Base-by-base conservation (phyloP, 2,329 filamentous ascomycete genomes). In the Penicillium freii region DNA sequence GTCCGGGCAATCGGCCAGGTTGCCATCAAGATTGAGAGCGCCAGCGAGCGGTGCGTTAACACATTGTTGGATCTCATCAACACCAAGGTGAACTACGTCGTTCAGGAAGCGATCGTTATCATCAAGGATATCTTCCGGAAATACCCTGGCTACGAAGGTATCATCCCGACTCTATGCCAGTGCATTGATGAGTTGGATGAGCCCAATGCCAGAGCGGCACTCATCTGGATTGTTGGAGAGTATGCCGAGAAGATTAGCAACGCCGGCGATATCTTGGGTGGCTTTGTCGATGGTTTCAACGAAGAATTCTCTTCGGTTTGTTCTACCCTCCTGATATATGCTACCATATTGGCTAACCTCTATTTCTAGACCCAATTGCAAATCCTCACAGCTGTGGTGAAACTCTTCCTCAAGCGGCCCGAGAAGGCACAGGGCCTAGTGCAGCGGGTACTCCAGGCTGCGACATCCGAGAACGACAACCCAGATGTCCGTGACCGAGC, bases 231-330 rank as follows among this genome's bases (percentile, higher is more conserved):
- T 65, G 93, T 99, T 6, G 94, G 94, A 66, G 94, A 99, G 74
- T 99, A 99, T 72, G 94, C 94, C 0, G 94, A 99, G 80, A 99
- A 99, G 82, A 99, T 99, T 70, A 96, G 86, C 78, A 97, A 99
- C 68, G 94, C 94, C n/a, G 92, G 92, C 62, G 91, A 97, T 66
- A 97, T 99, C 61, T 77, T 99, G 58, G 83, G 87, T 51, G 87
- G 89, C 19, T 99, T 99, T 70, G 93, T 97, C 13, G 94, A 97
- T 55, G 88, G 87, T 0, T 97, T 99, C 74, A 89, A 90, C 73
- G 94, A 97, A 73, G 94, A 99, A 74, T 97, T 97, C 71, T 94
- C 92, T 51, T 93, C 95, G 81, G 89, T 91, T 73, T 65, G 84
- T 74, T 42, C 15, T 19, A n/a, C 17, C 25, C 13, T 11, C 13